Conservation (phyloP, 768 basidiomycete species). For the Atractiella rhizophila region DNA sequence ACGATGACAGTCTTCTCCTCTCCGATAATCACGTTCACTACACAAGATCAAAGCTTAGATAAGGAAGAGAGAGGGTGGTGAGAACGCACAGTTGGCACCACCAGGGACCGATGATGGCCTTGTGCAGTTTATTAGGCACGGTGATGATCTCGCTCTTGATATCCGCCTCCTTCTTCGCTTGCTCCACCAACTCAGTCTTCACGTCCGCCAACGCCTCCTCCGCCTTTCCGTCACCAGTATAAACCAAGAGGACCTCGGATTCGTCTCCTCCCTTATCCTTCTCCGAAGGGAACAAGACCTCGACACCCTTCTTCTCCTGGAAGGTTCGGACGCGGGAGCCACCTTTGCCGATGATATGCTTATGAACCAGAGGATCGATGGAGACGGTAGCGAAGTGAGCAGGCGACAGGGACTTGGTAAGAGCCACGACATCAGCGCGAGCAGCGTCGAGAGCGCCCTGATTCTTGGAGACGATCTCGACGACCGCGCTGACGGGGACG, state of each 20-base stretch:
- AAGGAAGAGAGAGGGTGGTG: slow-evolving; percentile 29
- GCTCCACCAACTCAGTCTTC: slow-evolving; percentile 45
- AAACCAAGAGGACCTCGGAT: slow-evolving; percentile 41
- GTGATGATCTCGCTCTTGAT: slow-evolving; percentile 50
- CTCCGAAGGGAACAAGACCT: slow-evolving; percentile 69
- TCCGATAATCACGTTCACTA: too few species aligned
- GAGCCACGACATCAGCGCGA: slow-evolving; percentile 45
- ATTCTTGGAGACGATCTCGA: slow-evolving; percentile 22
- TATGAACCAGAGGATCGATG: slow-evolving; percentile 70
- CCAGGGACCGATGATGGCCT: slow-evolving; percentile 48
- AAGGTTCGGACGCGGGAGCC: slow-evolving; percentile 43
- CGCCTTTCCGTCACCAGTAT: slow-evolving; percentile 15
- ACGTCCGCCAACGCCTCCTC: slow-evolving; percentile 26
- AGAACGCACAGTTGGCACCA: slow-evolving; percentile 53
- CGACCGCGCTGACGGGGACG: slow-evolving; percentile 30
- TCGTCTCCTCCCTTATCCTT: slow-evolving; percentile 30
- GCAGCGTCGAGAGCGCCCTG: slow-evolving; percentile 31
- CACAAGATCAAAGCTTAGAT: not conserved
- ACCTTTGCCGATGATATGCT: slow-evolving; percentile 60
- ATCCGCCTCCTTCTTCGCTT: slow-evolving; percentile 63
- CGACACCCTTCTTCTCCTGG: slow-evolving; percentile 55
- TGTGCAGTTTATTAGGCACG: slow-evolving; percentile 82
- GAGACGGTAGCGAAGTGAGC: slow-evolving; percentile 46
- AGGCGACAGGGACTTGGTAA: slow-evolving; percentile 47
- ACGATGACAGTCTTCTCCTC: too few species aligned